phyloP scores from a whole-genome alignment of 108 stramenopile species.

The Licmophora abbreviata region DNA sequence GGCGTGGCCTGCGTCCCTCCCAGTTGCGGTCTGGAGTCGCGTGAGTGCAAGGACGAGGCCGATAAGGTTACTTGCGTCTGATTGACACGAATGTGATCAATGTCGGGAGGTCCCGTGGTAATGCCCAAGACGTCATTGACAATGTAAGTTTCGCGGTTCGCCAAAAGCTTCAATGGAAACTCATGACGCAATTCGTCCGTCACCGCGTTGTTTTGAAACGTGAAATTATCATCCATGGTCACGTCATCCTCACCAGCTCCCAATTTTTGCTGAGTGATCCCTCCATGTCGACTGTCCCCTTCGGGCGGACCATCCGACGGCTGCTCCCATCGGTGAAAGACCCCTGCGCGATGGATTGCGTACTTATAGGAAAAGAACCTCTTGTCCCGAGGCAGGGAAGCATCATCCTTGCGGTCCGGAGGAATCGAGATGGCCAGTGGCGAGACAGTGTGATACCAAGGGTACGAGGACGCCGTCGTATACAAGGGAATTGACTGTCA shows the following conservation, averaged over 20 bases:
- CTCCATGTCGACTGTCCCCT: slow-evolving; percentile 3
- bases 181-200: slow-evolving; percentile 22
- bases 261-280: no score
- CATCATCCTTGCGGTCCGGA: not conserved
- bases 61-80: slow-evolving; percentile 11
- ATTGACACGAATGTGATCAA: slow-evolving; percentile 57
- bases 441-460: slow-evolving; percentile 61
- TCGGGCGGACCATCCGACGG: slow-evolving; percentile 29
- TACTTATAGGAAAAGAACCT: slow-evolving; percentile 50
- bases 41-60: slow-evolving; percentile 11
- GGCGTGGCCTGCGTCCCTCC: not conserved
- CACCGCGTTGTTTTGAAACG: not conserved
- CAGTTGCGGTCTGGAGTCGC: not conserved
- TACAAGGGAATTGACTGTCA: slow-evolving; percentile 45
- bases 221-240: slow-evolving; percentile 12
- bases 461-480: slow-evolving; percentile 64
- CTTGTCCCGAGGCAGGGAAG: not conserved
- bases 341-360: slow-evolving; percentile 54
- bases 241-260: slow-evolving; percentile 10
- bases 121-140: slow-evolving; percentile 70
- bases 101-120: slow-evolving; percentile 42
- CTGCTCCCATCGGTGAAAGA: slow-evolving; percentile 63
- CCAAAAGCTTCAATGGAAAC: slow-evolving; percentile 52
- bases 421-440: slow-evolving; percentile 38
- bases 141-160: slow-evolving; percentile 50